Evolutionary conservation across 345 rosid species (phyloP), one percentile per base, ranked within the genome.

Genomic region (Eucalyptus tenuipes): DNA sequence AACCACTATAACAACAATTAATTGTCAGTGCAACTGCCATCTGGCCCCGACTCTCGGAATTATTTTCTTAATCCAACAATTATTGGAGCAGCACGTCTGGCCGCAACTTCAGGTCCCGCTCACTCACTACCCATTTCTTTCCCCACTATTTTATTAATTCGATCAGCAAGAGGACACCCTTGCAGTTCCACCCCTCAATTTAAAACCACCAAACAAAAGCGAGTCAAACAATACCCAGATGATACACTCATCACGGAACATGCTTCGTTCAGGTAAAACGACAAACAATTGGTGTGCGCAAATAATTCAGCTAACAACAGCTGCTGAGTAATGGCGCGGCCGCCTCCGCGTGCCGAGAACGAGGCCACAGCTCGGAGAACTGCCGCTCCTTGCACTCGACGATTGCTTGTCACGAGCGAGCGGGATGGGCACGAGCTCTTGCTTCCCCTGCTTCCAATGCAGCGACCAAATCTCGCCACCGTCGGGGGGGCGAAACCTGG

Each of bases 341-440:
- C 88, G 5, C 93, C 92, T 29, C 93, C 92, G 16, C 75, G 86
- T 49, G 89, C 90, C 59, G 89, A 87, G 20, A 91, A n/a, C 18
- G 88, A 92, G 84, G 87, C 86, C 37, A 88, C 85, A 29, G 91
- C 91, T 49, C 91, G 87, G 49, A 85, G 86, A 86, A 91, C 31
- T 71, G 45, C 91, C 92, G 40, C 27, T 93, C 94, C 87, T 90
- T 92, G 57, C 88, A 90, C 20, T 91, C 91, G 47, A 90, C 91
- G 47, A 93, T 87, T 59, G 91, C 91, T 80, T 87, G 89, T 90
- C 93, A 89, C 47, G 85, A 71, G 91, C 89, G 90, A 61, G 86
- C 17, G 45, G 91, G 91, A 80, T 88, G 90, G 55, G 64, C 75
- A 71, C 88, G 49, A 55, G 88, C 85, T 86, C 86, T 86, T 75